These are phyloP conservation scores for Amylostereum areolatum DNA, from an alignment of 1,284 basidiomycete genomes.

Conservation along the genomic window DNA sequence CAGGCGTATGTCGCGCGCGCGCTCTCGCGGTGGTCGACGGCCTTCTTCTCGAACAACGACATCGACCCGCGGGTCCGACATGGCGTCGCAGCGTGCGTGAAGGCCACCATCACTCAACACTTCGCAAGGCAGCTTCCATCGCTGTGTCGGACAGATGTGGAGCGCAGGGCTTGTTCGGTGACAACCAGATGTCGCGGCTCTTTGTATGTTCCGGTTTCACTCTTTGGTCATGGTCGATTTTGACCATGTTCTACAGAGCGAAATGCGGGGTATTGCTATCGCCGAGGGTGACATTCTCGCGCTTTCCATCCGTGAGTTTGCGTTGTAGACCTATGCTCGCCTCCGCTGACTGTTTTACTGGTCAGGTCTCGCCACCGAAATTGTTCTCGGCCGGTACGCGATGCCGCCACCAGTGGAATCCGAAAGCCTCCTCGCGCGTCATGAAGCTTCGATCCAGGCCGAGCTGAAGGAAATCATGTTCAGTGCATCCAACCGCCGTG, in stretches of 20 bases:
- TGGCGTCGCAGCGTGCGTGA: conserved; percentile 14
- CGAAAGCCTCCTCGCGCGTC: conserved; percentile 15
- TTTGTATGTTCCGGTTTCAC: conserved; percentile 7
- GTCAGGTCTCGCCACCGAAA: conserved; percentile 18
- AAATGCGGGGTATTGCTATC: conserved; percentile 17
- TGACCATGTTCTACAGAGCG: conserved; percentile 7
- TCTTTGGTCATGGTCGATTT: background rate
- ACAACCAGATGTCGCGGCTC: conserved; percentile 13
- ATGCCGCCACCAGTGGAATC: conserved; percentile 16
- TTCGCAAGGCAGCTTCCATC: conserved; percentile 4
- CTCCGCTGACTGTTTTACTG: background rate
- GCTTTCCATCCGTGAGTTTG: conserved; percentile 17
- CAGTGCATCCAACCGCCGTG: conserved; percentile 14
- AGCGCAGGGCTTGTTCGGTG: conserved; percentile 21
- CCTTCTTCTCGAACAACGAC: conserved; percentile 16
- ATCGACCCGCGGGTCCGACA: conserved; percentile 20
- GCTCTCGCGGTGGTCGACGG: conserved; percentile 16
- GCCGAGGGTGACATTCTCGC: conserved; percentile 22
- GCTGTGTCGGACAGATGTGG: conserved; percentile 16
- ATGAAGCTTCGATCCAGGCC: conserved; percentile 13
- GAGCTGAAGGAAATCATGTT: conserved; percentile 8
- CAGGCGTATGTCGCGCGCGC: conserved; percentile 27
- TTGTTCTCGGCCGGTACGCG: conserved; percentile 16
- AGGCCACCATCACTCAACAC: conserved; percentile 15
- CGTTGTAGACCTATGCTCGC: no score